Conservation (phyloP, 768 basidiomycete species). For the Suillus variegatus region DNA sequence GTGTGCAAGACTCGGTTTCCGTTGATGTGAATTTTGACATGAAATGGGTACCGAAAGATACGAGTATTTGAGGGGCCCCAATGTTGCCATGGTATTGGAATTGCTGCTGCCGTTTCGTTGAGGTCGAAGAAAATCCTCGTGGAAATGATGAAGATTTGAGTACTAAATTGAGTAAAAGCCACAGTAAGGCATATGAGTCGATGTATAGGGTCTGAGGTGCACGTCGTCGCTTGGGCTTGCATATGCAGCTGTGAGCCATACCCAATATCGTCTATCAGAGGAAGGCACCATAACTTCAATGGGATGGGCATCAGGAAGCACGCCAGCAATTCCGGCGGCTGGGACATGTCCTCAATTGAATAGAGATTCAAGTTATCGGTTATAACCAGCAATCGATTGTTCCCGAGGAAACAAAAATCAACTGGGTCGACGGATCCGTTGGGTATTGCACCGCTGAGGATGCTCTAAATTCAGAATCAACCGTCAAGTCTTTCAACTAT, state of each 20-base stretch:
- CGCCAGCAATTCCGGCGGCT: background rate
- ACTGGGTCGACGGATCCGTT: fast-evolving
- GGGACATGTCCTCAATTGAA: background rate
- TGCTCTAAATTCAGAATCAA: background rate
- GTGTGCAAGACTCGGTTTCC: background rate
- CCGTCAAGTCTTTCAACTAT: background rate
- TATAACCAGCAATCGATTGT: background rate
- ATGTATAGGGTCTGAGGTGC: background rate
- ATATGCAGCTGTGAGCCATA: background rate
- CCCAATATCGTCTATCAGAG: background rate
- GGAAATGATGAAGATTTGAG: background rate
- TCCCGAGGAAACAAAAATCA: background rate
- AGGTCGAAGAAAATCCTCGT: background rate
- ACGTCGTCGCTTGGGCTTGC: background rate
- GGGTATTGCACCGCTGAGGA: background rate
- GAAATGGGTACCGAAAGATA: background rate
- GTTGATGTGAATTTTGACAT: background rate
- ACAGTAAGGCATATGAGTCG: background rate
- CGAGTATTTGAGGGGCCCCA: background rate
- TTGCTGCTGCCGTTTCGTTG: background rate
- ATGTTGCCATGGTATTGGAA: background rate
- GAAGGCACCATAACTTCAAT: background rate
- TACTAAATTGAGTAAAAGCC: no score
- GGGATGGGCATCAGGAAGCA: background rate
- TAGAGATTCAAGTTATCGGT: background rate